Evolutionary conservation across 805 yeast genomes (phyloP).

Genomic region (Alloascoidea hylecoeti): DNA sequence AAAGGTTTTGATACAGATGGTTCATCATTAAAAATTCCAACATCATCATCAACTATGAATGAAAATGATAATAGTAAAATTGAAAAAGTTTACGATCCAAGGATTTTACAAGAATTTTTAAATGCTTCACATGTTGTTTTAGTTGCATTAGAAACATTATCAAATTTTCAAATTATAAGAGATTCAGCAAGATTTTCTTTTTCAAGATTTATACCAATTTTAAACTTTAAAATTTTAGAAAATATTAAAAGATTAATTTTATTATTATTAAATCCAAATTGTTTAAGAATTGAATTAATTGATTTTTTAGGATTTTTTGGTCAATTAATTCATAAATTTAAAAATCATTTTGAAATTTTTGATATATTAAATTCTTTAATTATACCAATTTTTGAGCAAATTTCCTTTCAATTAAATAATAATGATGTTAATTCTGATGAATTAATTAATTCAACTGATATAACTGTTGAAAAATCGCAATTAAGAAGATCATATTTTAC

Average conservation of each 20-base stretch:
- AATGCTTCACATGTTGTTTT: constrained; percentile 71
- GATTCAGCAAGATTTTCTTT: constrained; percentile 81
- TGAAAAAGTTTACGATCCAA: constrained; percentile 17
- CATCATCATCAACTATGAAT: not conserved
- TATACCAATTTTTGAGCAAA: constrained; percentile 58
- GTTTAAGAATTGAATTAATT: constrained; percentile 49
- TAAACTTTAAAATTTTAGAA: constrained; percentile 34
- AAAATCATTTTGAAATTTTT: constrained; percentile 52
- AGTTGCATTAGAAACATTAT: constrained; percentile 68
- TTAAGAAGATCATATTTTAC: constrained; percentile 60
- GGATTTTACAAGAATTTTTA: constrained; percentile 35
- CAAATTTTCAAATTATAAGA: constrained; percentile 53
- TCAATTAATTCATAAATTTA: constrained; percentile 72
- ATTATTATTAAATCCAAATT: constrained; percentile 42
- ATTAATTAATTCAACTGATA: constrained; percentile 36
- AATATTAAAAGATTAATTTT: constrained; percentile 61
- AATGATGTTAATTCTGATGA: constrained; percentile 25
- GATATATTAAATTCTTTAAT: constrained; percentile 59
- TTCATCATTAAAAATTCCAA: not conserved
- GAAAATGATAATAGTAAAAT: not conserved
- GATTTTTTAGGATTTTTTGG: constrained; percentile 81
- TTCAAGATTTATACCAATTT: constrained; percentile 71
- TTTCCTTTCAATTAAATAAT: constrained; percentile 36
- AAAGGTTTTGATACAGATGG: constrained; percentile 58
- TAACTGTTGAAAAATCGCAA: constrained; percentile 45